Conservation (phyloP, 169 alveolate genomes). For the Sarcocystis neurona region DNA sequence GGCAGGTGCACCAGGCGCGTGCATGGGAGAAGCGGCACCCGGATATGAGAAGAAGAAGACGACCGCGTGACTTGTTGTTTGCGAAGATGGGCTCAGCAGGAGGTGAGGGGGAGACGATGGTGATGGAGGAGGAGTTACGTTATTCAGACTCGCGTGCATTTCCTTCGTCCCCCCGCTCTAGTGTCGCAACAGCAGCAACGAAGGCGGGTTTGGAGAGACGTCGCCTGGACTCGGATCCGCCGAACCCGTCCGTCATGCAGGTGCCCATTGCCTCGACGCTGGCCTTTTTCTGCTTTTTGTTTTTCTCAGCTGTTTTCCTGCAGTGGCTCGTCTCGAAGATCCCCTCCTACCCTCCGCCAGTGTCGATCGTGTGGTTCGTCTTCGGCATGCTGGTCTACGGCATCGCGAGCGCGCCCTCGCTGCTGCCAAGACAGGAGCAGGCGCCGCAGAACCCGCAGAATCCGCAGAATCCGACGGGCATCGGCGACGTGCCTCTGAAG, state of each 20-base stretch:
- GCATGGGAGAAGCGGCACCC: no score
- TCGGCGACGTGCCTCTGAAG: neutral
- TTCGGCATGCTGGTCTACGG: conserved; percentile 65
- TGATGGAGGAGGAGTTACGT: no score
- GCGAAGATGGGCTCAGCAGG: no score
- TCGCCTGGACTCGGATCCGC: no score
- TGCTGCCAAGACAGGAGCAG: conserved; percentile 38
- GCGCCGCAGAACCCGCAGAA: neutral
- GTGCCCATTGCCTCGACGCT: conserved; percentile 47
- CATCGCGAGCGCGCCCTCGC: conserved; percentile 35
- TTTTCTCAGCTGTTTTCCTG: conserved; percentile 57
- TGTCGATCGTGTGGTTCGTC: conserved; percentile 65
- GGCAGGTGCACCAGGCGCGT: no score
- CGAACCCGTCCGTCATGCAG: neutral
- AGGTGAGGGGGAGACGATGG: no score
- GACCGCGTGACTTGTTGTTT: no score
- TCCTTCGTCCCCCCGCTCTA: no score
- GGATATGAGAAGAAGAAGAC: no score
- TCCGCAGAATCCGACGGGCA: neutral
- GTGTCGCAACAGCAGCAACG: no score
- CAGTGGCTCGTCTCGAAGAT: conserved; percentile 66
- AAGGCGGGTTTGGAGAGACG: no score
- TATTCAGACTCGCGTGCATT: no score
- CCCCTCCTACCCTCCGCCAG: conserved; percentile 65
- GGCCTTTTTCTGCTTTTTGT: conserved; percentile 52